Conservation (phyloP, 495 filamentous ascomycete genomes). For the Penicillium canescens region DNA sequence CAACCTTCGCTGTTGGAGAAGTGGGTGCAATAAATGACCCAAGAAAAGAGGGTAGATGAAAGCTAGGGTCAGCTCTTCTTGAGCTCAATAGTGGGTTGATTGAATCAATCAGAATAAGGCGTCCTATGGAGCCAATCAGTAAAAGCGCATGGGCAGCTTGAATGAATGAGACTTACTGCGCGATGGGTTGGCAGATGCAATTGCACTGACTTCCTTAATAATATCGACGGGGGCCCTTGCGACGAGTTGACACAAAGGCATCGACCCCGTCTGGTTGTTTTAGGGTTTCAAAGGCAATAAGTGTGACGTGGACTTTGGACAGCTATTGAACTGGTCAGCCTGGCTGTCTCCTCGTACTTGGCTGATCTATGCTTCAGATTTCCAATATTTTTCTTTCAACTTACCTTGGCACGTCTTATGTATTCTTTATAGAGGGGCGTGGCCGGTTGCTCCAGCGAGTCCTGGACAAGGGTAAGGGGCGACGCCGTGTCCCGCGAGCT, state of each 20-base stretch:
- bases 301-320: slow-evolving; percentile 64
- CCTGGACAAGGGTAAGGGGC: slow-evolving; percentile 82
- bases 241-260: slow-evolving; percentile 61
- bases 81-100: slow-evolving; percentile 42
- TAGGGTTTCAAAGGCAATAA: slow-evolving; percentile 74
- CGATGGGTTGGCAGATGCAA: slow-evolving; percentile 26
- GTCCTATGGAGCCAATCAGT: slow-evolving; percentile 24
- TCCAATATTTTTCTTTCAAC: slow-evolving; percentile 6
- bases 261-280: slow-evolving; percentile 57
- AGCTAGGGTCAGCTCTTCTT: slow-evolving; percentile 24
- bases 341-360: background rate
- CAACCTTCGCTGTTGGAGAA: slow-evolving; percentile 25
- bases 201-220: slow-evolving; percentile 43
- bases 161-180: slow-evolving; percentile 28
- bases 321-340: slow-evolving; percentile 31
- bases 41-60: slow-evolving; percentile 41
- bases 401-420: slow-evolving; percentile 71
- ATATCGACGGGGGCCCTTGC: slow-evolving; percentile 65
- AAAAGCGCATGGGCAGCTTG: background rate
- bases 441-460: slow-evolving; percentile 81
- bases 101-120: slow-evolving; percentile 47
- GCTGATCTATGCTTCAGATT: background rate
- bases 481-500: slow-evolving; percentile 75
- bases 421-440: slow-evolving; percentile 72
- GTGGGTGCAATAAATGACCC: slow-evolving; percentile 34